Evolutionary conservation across 352 stramenopile genomes (phyloP), one percentile per base, ranked within the genome.

Genomic region (Globisporangium yorkense): DNA sequence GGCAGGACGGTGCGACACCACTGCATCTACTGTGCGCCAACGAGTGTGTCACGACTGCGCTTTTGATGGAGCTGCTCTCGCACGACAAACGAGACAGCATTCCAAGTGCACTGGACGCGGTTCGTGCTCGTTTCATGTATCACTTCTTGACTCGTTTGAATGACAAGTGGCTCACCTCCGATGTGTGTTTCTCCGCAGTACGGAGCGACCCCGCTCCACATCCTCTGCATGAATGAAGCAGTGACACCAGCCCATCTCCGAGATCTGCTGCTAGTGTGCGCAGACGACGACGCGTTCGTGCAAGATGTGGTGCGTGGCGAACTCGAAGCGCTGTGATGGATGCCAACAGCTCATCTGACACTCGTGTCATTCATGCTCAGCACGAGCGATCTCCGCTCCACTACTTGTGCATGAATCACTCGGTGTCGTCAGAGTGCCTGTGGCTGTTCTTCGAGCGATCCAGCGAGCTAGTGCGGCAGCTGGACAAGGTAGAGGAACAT

Each of bases 391-490:
- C 78, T 13, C 80, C 81, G 3, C 71, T 91, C 29, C 81, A 91
- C 59, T 91, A 91, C 40, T 44, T 87, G 16, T 89, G 78, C 49
- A 84, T 84, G 73, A 89, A 86, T 57, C 63, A 49, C 13, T 51
- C 67, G 0, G 66, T 91, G 44, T 73, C 73, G 7, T 59, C 80
- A 3, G 75, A 91, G 40, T 61, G 88, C 15, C 50, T 89, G 5
- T 91, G 80, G 80, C 65, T 89, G 13, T 87, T 91, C 43, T 82
- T 88, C 33, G 80, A 89, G 58, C 77, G 75, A 27, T 75, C 65
- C 0, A 66, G 72, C 29, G 74, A 82, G 10, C 59, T 90, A 15
- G 71, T 77, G 44, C 71, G 71, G 15, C 68, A 88, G 39, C 62
- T 80, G 27, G 77, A 90, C 45, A 67, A 72, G 56, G 77, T 88